Base-by-base conservation (phyloP, 306 rosid species). In the Rosa rugosa region DNA sequence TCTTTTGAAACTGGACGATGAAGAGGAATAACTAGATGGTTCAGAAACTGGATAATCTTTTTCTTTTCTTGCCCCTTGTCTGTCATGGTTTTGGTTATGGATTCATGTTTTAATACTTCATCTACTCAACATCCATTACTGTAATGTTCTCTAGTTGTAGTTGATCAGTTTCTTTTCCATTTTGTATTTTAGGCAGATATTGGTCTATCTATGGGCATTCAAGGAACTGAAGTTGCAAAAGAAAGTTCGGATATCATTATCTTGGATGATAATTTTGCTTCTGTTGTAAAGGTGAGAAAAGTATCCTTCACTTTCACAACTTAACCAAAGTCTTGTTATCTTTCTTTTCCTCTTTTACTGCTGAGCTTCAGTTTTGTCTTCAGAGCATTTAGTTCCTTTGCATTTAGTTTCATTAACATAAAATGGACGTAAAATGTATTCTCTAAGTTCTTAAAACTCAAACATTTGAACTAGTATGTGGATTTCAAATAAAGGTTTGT, bases 141-240 rank as follows among this genome's bases (percentile, higher is more conserved):
- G 17, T 42, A 34, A 27, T 34, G 42, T 75, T 77, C 56, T 71
- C 59, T 62, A 73, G 73, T 84, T 69, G 57, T 79, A 44, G 81
- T 85, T 89, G 77, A 86, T 72, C 49, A 74, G 71, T 17, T 81
- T 62, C 76, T 76, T 87, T 85, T 51, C 81, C 75, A 46, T 87
- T 85, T 85, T 82, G 83, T 78, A 88, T 80, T 90, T 85, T 87
- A 95, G 99, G 99, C 99, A 85, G 99, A 95, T 89, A 92, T 95
- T 88, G 99, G 98, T 91, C 97, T 95, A 83, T 88, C 99, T 75
- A 95, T 95, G 99, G 99, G 99, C 84, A 92, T 92, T 82, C 91
- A 86, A 85, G 99, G 99, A 80, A 95, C 99, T 76, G 99, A 95
- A 86, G 99, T 95, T 84, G 99, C 99, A 3, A 95, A 95, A 86